Evolutionary conservation across 225 moss, liverwort and hornwort genomes (phyloP).

Genomic region (Sphagnum tenellum): DNA sequence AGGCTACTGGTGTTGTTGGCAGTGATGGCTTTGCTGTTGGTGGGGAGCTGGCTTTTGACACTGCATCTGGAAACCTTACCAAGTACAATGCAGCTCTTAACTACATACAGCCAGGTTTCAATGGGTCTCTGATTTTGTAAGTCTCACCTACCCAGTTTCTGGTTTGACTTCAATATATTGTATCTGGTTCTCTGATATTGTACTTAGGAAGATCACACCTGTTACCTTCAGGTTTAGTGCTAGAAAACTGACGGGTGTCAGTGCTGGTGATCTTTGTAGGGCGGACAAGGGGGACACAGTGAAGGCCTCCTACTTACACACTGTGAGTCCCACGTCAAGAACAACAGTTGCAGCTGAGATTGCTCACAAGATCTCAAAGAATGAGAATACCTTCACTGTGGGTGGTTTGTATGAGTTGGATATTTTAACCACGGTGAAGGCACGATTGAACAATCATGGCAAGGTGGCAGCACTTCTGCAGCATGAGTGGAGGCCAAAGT

Average conservation of each 20-base stretch:
- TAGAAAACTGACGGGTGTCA: too few species aligned
- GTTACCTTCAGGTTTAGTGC: too few species aligned
- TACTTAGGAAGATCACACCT: too few species aligned
- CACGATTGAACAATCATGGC: conserved; percentile 46
- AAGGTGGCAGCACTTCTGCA: conserved; percentile 48
- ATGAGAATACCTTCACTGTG: conserved; percentile 52
- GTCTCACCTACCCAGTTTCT: not conserved
- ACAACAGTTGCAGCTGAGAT: conserved; percentile 51
- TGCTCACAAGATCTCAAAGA: conserved; percentile 53
- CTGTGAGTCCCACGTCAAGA: conserved; percentile 30
- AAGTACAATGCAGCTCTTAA: too few species aligned
- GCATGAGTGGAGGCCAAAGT: conserved; percentile 60
- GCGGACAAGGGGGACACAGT: conserved; percentile 32
- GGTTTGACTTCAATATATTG: not conserved
- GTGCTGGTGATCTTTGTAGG: not conserved
- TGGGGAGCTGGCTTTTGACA: too few species aligned
- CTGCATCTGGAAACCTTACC: too few species aligned
- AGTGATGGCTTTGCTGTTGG: too few species aligned
- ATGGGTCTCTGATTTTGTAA: not conserved
- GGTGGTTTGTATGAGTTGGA: conserved; percentile 55
- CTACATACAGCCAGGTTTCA: too few species aligned
- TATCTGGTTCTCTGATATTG: not conserved
- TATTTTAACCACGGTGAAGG: conserved; percentile 37
- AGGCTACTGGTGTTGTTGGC: too few species aligned
- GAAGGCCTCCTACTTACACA: conserved; percentile 44